Conservation (phyloP, 2,329 filamentous ascomycete genomes). For the Pseudohalonectria lignicola region DNA sequence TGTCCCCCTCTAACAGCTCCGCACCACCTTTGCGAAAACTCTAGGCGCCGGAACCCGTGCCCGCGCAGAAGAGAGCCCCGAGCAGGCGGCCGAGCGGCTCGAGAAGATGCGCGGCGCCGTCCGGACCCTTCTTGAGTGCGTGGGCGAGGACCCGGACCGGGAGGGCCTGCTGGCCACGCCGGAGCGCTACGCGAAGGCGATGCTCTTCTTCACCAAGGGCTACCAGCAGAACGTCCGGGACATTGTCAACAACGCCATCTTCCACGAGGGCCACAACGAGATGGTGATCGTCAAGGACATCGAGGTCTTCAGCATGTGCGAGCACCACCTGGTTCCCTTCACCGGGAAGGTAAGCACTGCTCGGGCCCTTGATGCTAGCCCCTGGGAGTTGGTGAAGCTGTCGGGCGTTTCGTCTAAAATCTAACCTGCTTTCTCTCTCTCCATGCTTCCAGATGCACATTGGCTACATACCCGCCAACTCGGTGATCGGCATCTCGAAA, state of each 20-base stretch:
- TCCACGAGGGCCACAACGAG: conserved; percentile 94
- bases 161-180: conserved; percentile 60
- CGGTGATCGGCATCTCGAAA: conserved; percentile 92
- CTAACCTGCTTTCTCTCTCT: neutral
- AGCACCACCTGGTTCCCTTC: conserved; percentile 96
- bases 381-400: neutral
- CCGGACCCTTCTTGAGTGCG: conserved; percentile 55
- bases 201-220: conserved; percentile 92
- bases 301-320: conserved; percentile 86
- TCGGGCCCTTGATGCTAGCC: too few species aligned
- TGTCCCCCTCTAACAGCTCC: too few species aligned
- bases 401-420: neutral
- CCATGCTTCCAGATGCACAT: conserved; percentile 90
- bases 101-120: conserved; percentile 51
- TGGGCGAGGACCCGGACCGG: conserved; percentile 57
- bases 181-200: conserved; percentile 83
- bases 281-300: conserved; percentile 98
- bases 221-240: conserved; percentile 91
- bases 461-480: conserved; percentile 85
- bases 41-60: conserved; percentile 54
- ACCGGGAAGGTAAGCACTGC: conserved; percentile 64
- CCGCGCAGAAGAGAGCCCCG: conserved; percentile 44
- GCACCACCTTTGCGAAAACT: too few species aligned
- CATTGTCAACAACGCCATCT: conserved; percentile 87
- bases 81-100: conserved; percentile 38